Conservation (phyloP, 2,329 filamentous ascomycete genomes). For the Xenoacremonium recifei region DNA sequence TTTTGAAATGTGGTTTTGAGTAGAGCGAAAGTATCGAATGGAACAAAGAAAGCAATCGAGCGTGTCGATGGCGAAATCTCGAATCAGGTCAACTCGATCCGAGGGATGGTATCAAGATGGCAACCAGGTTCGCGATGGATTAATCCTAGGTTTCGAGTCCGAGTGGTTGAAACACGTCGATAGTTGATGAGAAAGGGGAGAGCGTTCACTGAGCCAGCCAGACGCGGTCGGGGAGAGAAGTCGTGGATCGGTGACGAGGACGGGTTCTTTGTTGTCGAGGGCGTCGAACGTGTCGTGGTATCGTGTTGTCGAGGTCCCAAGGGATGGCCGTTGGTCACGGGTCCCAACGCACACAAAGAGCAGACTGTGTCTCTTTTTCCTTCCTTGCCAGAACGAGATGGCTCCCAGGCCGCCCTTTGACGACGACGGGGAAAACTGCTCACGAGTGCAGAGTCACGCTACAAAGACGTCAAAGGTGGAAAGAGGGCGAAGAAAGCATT, state of each 20-base stretch:
- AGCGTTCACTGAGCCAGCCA: not conserved
- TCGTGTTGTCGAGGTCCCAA: not conserved
- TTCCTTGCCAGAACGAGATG: constrained; percentile 15
- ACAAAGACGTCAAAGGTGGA: constrained; percentile 15
- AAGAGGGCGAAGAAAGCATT: constrained; percentile 20
- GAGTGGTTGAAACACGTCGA: no score
- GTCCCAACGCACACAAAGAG: no score
- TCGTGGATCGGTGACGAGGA: constrained; percentile 9
- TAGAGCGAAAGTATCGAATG: constrained; percentile 15
- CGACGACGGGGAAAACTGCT: constrained; percentile 8
- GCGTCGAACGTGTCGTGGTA: not conserved
- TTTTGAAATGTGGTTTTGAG: not conserved
- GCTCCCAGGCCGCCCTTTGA: constrained; percentile 12
- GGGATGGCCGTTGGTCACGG: not conserved
- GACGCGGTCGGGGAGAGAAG: constrained; percentile 1
- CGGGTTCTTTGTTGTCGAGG: not conserved
- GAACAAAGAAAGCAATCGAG: constrained; percentile 1
- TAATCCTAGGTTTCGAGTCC: no score
- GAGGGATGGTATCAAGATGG: constrained; percentile 4
- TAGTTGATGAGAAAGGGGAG: no score
- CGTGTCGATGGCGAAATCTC: constrained; percentile 9
- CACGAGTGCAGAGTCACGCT: constrained; percentile 10
- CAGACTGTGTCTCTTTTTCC: not conserved
- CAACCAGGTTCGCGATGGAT: constrained; percentile 6
- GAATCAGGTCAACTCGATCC: constrained; percentile 26